Conservation (phyloP, 345 rosid species). For the Pugionium dolabratum region DNA sequence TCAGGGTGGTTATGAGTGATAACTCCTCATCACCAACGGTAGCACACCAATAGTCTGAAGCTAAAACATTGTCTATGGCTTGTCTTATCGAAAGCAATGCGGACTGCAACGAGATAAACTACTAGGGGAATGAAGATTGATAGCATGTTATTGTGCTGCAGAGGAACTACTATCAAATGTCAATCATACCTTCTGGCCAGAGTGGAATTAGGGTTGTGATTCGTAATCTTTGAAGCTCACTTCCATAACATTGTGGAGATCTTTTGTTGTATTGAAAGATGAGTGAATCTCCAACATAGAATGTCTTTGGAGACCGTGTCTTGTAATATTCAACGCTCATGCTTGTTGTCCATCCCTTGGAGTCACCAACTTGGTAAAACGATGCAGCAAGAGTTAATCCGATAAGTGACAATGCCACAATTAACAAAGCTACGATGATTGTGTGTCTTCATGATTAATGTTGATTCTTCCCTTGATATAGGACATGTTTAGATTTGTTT, state of each 20-base stretch:
- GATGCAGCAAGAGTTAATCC: conserved; percentile 8
- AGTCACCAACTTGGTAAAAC: conserved; percentile 26
- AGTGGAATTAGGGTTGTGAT: conserved; percentile 18
- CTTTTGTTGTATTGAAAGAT: conserved; percentile 22
- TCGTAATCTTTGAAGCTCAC: conserved; percentile 26
- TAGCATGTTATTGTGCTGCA: not conserved
- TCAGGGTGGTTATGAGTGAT: too few species aligned
- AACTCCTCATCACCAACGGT: too few species aligned
- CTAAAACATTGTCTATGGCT: too few species aligned
- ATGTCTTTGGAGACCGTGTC: conserved; percentile 34
- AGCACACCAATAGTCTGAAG: too few species aligned
- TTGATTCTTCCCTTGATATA: conserved; percentile 3
- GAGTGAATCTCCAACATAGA: conserved; percentile 34
- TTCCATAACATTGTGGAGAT: conserved; percentile 19
- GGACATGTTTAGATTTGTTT: conserved; percentile 1
- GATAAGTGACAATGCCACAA: conserved; percentile 14
- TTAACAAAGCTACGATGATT: conserved; percentile 17
- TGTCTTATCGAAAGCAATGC: too few species aligned
- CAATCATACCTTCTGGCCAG: conserved; percentile 3
- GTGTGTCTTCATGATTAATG: conserved; percentile 27
- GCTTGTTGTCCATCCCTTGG: conserved; percentile 31
- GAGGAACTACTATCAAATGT: too few species aligned
- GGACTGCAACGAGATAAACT: too few species aligned
- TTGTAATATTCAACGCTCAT: conserved; percentile 29
- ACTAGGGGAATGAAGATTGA: too few species aligned